phyloP scores from a whole-genome alignment of 192 early-diverging fungal genomes.

The Coemansia sp. region DNA sequence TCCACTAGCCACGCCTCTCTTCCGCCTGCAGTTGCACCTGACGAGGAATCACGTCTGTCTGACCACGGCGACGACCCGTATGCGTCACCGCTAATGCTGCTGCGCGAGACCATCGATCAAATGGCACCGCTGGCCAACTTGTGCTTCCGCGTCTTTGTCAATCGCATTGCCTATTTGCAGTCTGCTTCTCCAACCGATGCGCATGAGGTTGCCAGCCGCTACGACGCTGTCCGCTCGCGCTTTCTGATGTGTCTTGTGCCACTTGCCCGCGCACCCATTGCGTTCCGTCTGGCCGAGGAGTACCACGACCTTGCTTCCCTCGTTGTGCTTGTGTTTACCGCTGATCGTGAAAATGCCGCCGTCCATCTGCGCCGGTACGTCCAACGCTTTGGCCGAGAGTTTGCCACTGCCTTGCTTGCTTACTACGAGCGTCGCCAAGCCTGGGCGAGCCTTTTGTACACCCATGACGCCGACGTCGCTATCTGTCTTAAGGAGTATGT shows the following conservation, averaged over 20 bases:
- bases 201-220: constrained; percentile 15
- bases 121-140: constrained; percentile 40
- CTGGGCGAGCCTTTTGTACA: constrained; percentile 43
- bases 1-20: constrained; percentile 13
- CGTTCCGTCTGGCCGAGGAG: constrained; percentile 47
- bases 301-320: constrained; percentile 41
- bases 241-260: constrained; percentile 42
- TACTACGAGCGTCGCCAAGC: constrained; percentile 49
- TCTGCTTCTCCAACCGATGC: constrained; percentile 2
- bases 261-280: constrained; percentile 31
- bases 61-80: constrained; percentile 22
- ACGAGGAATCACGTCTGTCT: not conserved
- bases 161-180: constrained; percentile 24
- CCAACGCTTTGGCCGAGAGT: constrained; percentile 27
- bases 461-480: constrained; percentile 18
- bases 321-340: constrained; percentile 33
- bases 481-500: constrained; percentile 32
- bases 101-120: constrained; percentile 39
- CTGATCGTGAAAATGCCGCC: constrained; percentile 24
- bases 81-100: constrained; percentile 30
- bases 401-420: constrained; percentile 38
- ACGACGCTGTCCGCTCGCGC: constrained; percentile 29
- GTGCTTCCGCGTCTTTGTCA: constrained; percentile 35
- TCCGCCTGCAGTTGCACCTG: constrained; percentile 4
- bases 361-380: constrained; percentile 28